Conservation (phyloP, 2,329 filamentous ascomycete species). For the Didymellaceae sp. region DNA sequence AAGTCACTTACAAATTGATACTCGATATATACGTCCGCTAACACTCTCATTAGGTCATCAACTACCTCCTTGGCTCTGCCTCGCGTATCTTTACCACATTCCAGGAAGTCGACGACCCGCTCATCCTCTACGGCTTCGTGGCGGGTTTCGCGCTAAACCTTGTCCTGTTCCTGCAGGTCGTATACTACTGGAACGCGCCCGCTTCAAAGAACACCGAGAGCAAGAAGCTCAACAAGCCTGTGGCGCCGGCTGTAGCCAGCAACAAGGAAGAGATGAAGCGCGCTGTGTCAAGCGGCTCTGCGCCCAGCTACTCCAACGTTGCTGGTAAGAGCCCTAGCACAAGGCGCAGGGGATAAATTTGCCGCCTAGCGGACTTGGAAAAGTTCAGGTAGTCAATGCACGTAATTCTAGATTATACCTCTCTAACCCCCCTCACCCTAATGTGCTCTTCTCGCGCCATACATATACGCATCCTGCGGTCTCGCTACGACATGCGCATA, state of each 20-base stretch:
- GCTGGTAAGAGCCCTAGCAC: conserved; percentile 60
- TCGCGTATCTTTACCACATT: conserved; percentile 97
- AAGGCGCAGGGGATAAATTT: conserved; percentile 58
- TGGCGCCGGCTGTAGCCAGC: conserved; percentile 35
- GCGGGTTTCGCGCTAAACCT: conserved; percentile 90
- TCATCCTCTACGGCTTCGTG: conserved; percentile 94
- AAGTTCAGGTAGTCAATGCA: background rate
- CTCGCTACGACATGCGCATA: conserved; percentile 6
- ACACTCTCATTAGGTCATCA: conserved; percentile 76
- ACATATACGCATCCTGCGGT: conserved; percentile 7
- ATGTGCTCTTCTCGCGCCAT: background rate
- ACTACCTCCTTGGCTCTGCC: conserved; percentile 91
- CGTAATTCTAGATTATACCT: background rate
- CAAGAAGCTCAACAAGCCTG: conserved; percentile 50
- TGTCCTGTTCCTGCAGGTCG: conserved; percentile 85
- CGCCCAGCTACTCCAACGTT: conserved; percentile 45
- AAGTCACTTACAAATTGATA: conserved; percentile 49
- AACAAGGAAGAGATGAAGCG: conserved; percentile 41
- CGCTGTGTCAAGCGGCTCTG: conserved; percentile 46
- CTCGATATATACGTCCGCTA: background rate
- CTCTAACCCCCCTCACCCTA: background rate
- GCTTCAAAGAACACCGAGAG: conserved; percentile 38
- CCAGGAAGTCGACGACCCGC: conserved; percentile 94
- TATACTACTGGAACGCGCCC: conserved; percentile 88
- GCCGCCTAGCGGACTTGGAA: background rate